Conservation (phyloP, 169 alveolate species). For the Plasmodium vivax region DNA sequence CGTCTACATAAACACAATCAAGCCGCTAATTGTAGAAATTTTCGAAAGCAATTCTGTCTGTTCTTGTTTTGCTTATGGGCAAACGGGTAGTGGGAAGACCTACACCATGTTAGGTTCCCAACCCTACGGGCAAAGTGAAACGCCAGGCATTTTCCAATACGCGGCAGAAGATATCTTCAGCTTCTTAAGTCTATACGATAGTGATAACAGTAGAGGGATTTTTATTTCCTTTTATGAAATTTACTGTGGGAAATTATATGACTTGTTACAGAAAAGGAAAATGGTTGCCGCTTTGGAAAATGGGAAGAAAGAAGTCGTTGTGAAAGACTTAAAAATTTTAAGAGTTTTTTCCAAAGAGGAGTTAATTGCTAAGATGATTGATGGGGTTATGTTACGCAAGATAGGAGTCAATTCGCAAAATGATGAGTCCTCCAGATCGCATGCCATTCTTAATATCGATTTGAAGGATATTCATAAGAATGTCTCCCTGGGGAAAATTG, state of each 20-base stretch:
- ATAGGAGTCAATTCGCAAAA: conserved; percentile 98
- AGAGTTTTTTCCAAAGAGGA: conserved; percentile 90
- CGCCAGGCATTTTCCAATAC: conserved; percentile 94
- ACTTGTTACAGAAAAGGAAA: conserved; percentile 95
- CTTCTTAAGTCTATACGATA: conserved; percentile 83
- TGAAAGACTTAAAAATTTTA: conserved; percentile 93
- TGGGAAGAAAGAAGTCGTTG: conserved; percentile 94
- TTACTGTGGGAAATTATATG: conserved; percentile 98
- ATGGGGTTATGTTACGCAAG: conserved; percentile 91
- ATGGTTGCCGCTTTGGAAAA: conserved; percentile 90
- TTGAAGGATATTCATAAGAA: conserved; percentile 88
- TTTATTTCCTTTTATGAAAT: conserved; percentile 98
- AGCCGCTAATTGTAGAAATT: conserved; percentile 95
- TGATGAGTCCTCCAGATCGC: conserved; percentile 98
- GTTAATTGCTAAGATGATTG: conserved; percentile 91
- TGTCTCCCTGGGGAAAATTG: conserved; percentile 91
- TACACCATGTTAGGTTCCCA: conserved; percentile 97
- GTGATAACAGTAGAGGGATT: conserved; percentile 80
- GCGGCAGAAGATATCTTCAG: conserved; percentile 95
- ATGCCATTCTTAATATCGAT: conserved; percentile 96
- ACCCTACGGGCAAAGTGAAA: conserved; percentile 78
- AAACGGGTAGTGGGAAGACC: conserved; percentile 98
- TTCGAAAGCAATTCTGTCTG: conserved; percentile 93
- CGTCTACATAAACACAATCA: conserved; percentile 90
- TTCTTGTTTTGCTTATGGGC: conserved; percentile 98